These are phyloP conservation scores for Eucalyptus cloeziana DNA, from an alignment of 345 rosid genomes.

Conservation along the genomic window DNA sequence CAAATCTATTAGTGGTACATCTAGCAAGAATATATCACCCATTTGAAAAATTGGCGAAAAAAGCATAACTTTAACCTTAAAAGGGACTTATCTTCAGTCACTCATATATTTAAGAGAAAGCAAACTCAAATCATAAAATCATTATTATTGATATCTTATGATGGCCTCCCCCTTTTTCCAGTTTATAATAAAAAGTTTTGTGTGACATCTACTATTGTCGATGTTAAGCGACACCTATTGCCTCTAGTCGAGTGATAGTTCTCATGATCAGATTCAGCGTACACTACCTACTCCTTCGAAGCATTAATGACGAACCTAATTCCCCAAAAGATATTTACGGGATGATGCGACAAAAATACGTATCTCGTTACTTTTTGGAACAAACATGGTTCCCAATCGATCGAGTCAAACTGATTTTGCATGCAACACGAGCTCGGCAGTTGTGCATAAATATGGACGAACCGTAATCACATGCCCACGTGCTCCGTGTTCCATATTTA, in stretches of 20 bases:
- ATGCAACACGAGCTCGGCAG: neutral
- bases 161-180: neutral
- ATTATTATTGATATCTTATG: neutral
- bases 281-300: neutral
- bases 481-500: neutral
- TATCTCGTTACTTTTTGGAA: neutral
- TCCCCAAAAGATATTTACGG: neutral
- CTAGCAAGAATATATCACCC: neutral
- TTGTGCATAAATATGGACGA: neutral
- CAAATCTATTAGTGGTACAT: neutral
- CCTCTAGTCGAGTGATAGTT: neutral
- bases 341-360: neutral
- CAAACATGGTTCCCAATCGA: neutral
- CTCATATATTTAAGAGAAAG: neutral
- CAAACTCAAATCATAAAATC: neutral
- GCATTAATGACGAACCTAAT: neutral
- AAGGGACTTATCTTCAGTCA: neutral
- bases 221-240: neutral
- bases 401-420: neutral
- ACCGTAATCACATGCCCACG: neutral
- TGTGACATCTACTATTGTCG: neutral
- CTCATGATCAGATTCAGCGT: neutral
- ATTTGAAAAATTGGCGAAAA: no score
- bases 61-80: neutral
- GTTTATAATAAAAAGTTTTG: neutral